A percentile compares a stretch with the other conserved stretches of the same genome.
Evolutionary conservation across 768 basidiomycete genomes (phyloP).

Genomic region (Boletus bicolor): DNA sequence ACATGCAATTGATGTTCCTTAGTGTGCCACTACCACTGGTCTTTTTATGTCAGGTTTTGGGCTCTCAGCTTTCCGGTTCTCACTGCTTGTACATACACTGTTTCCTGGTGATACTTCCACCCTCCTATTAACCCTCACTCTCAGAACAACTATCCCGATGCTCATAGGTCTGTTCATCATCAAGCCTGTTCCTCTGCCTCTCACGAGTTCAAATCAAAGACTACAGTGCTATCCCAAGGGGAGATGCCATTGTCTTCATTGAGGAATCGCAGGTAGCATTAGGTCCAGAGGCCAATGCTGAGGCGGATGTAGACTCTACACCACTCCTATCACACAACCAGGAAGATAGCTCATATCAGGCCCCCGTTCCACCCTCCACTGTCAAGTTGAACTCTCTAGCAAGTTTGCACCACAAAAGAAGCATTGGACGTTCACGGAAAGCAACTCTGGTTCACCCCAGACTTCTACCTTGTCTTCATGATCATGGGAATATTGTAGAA

Average conservation of each 20-base stretch:
- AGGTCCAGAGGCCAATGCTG: slow-evolving; percentile 13
- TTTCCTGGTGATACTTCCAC: slow-evolving; percentile 78
- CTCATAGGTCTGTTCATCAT: slow-evolving; percentile 73
- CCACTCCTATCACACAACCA: slow-evolving; percentile 22
- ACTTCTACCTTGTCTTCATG: slow-evolving; percentile 63
- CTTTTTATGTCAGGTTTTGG: slow-evolving; percentile 88
- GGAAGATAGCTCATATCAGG: slow-evolving; percentile 20
- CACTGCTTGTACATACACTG: slow-evolving; percentile 63
- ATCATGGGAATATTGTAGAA: slow-evolving; percentile 44
- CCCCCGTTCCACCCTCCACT: slow-evolving; percentile 13
- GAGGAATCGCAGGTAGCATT: slow-evolving; percentile 15
- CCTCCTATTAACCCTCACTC: slow-evolving; percentile 63
- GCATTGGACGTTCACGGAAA: slow-evolving; percentile 50
- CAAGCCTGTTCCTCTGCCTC: slow-evolving; percentile 60
- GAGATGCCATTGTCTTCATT: slow-evolving; percentile 22
- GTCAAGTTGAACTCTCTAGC: slow-evolving; percentile 23
- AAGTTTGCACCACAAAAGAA: background rate
- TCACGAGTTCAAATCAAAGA: slow-evolving; percentile 27
- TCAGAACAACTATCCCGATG: slow-evolving; percentile 50
- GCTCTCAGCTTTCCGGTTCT: slow-evolving; percentile 88
- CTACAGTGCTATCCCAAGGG: slow-evolving; percentile 19
- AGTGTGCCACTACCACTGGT: slow-evolving; percentile 78
- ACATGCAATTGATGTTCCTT: background rate
- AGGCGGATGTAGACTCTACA: slow-evolving; percentile 18
- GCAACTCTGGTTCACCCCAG: slow-evolving; percentile 45